Evolutionary conservation across 192 early-diverging fungal genomes (phyloP).

Genomic region (Coemansia pectinata): DNA sequence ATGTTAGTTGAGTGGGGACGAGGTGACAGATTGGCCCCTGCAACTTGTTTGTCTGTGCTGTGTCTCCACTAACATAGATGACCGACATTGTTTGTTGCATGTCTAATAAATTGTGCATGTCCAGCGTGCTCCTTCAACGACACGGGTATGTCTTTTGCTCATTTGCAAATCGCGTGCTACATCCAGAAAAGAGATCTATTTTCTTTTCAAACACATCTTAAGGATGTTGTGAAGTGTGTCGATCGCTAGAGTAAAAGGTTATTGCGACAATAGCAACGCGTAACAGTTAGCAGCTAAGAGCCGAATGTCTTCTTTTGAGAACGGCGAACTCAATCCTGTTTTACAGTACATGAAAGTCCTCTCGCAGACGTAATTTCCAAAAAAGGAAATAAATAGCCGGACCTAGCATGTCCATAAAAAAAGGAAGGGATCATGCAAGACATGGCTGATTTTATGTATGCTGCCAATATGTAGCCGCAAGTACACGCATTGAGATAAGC

Average conservation of each 20-base stretch:
- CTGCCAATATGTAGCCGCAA: not conserved
- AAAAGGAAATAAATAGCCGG: constrained; percentile 7
- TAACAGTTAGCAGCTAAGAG: not conserved
- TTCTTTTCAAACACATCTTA: not conserved
- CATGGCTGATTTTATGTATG: not conserved
- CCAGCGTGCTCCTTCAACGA: not conserved
- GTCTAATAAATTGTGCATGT: not conserved
- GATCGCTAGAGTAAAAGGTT: not conserved
- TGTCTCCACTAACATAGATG: not conserved
- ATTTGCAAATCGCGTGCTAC: not conserved
- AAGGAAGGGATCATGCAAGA: not conserved
- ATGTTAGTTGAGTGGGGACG: not conserved
- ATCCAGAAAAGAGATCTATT: not conserved
- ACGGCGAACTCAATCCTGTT: not conserved
- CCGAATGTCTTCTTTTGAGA: not conserved
- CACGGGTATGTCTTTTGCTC: constrained; percentile 1
- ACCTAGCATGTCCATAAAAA: not conserved
- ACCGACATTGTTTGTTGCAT: constrained; percentile 2
- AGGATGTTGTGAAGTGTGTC: not conserved
- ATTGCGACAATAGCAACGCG: not conserved
- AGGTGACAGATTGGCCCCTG: not conserved
- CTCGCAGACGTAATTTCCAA: constrained; percentile 5
- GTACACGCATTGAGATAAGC: not conserved
- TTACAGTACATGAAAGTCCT: not conserved
- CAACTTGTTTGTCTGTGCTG: not conserved